These are phyloP conservation scores for Heliamphora exappendiculata DNA, from an alignment of 148 eudicot species.

Conservation along the genomic window DNA sequence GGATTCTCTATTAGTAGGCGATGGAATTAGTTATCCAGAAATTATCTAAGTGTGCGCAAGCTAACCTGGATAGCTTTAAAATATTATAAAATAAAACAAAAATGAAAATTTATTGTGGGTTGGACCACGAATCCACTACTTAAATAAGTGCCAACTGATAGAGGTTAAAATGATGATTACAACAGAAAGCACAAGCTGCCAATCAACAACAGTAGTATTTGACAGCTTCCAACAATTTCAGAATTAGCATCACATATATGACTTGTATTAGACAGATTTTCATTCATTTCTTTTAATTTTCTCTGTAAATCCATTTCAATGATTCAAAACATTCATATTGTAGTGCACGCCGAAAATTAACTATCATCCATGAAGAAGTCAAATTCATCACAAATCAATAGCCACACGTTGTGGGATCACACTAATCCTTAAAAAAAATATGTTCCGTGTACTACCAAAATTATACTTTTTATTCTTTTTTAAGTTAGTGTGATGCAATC, in stretches of 20 bases:
- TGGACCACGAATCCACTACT: conserved; percentile 6
- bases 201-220: background rate
- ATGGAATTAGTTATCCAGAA: no score
- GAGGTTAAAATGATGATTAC: background rate
- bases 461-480: no score
- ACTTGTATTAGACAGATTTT: background rate
- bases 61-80: background rate
- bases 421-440: no score
- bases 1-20: no score
- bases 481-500: no score
- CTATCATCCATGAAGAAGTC: no score
- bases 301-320: background rate
- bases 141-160: background rate
- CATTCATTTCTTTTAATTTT: no score
- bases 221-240: background rate
- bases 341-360: no score
- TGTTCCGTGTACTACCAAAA: no score
- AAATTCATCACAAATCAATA: no score
- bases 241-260: background rate
- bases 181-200: background rate
- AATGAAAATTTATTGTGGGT: background rate
- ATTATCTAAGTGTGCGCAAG: no score
- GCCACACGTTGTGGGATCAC: no score
- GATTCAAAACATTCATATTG: background rate
- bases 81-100: background rate